Conservation (phyloP, 2,329 filamentous ascomycete genomes). For the Trichophyton mentagrophytes region DNA sequence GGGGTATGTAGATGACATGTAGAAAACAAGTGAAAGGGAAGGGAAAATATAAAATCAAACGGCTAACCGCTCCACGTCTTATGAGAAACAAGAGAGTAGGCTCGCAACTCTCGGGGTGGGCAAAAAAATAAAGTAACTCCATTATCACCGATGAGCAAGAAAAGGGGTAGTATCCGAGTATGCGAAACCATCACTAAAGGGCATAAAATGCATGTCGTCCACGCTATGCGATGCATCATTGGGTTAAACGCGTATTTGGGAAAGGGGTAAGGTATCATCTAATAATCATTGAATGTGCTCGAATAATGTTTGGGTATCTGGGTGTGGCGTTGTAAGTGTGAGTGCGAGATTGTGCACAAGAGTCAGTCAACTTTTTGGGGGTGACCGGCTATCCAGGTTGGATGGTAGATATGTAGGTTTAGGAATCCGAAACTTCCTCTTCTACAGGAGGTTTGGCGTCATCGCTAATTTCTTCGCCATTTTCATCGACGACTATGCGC, state of each 20-base stretch:
- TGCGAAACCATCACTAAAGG: conserved; percentile 1
- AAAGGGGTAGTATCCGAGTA: not conserved
- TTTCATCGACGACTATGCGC: conserved; percentile 47
- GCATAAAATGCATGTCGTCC: not conserved
- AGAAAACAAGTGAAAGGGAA: not conserved
- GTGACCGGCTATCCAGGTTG: not conserved
- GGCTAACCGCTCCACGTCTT: not conserved
- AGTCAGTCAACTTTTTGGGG: not conserved
- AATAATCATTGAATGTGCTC: not conserved
- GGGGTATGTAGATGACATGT: not conserved
- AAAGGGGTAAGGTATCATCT: conserved; percentile 13
- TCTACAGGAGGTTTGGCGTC: conserved; percentile 12
- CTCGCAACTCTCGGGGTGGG: not conserved
- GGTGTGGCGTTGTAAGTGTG: not conserved
- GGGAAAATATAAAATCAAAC: not conserved
- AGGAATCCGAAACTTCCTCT: not conserved
- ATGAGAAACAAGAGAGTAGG: not conserved
- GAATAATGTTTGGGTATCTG: not conserved
- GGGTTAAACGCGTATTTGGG: conserved; percentile 1
- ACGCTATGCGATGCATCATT: conserved; percentile 5
- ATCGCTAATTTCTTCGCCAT: conserved; percentile 27
- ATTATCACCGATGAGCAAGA: not conserved
- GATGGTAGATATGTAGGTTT: not conserved
- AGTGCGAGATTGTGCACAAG: not conserved
- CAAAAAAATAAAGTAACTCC: not conserved